Conservation (phyloP, 441 rosid genomes). For the Flueggea neowawraea region DNA sequence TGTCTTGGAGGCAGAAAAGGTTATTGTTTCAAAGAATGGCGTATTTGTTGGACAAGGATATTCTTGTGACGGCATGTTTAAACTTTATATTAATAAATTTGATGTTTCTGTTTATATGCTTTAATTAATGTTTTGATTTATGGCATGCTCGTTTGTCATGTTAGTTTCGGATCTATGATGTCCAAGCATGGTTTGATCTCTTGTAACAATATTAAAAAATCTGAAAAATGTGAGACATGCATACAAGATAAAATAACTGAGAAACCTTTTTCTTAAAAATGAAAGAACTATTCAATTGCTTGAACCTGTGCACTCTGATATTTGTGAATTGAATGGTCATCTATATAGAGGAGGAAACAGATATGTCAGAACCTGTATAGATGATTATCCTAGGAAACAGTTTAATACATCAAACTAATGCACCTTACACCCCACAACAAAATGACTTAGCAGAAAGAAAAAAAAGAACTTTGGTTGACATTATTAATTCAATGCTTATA, state of each 20-base stretch:
- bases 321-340: background rate
- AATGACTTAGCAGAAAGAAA: conserved; percentile 6
- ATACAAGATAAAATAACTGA: background rate
- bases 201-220: background rate
- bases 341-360: background rate
- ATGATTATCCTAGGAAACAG: conserved; percentile 6
- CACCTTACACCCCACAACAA: background rate
- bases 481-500: no score
- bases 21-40: background rate
- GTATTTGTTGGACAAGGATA: conserved; percentile 1
- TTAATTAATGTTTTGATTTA: background rate
- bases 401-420: conserved; percentile 2
- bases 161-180: background rate
- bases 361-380: conserved; percentile 2
- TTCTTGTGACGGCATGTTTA: conserved; percentile 6
- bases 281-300: background rate
- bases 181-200: background rate
- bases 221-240: background rate
- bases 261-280: background rate
- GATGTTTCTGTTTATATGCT: background rate
- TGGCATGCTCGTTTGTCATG: conserved; percentile 5
- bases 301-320: conserved; percentile 1
- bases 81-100: conserved; percentile 1
- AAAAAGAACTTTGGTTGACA: no score
- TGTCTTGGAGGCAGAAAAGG: background rate